phyloP scores from a whole-genome alignment of 306 rosid genomes.

The Sindora glabra region DNA sequence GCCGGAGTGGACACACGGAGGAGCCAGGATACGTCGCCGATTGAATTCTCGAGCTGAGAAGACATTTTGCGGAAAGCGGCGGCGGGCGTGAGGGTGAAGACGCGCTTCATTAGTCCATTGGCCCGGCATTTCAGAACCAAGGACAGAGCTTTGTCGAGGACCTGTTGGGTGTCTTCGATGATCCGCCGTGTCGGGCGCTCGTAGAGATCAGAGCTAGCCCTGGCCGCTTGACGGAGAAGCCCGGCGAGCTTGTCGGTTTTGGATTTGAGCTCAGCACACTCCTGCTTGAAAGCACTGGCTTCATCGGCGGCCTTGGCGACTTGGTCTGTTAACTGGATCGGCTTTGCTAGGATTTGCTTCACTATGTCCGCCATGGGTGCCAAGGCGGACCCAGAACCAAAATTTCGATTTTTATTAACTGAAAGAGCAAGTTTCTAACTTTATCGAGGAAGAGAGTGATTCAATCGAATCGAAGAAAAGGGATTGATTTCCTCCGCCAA shows the following conservation, averaged over 20 bases:
- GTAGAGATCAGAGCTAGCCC: slow-evolving; percentile 82
- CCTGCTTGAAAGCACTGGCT: slow-evolving; percentile 57
- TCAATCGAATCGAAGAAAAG: not conserved
- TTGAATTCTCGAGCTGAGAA: slow-evolving; percentile 61
- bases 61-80: slow-evolving; percentile 68
- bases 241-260: slow-evolving; percentile 71
- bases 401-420: not conserved
- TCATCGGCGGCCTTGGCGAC: slow-evolving; percentile 66
- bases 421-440: not conserved
- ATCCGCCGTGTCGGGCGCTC: slow-evolving; percentile 81
- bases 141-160: slow-evolving; percentile 51
- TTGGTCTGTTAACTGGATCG: slow-evolving; percentile 81
- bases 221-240: slow-evolving; percentile 80
- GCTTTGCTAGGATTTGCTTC: slow-evolving; percentile 60
- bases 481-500: not conserved
- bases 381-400: slow-evolving; percentile 21
- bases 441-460: not conserved
- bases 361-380: slow-evolving; percentile 67
- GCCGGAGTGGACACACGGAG: slow-evolving; percentile 85
- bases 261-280: slow-evolving; percentile 57
- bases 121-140: slow-evolving; percentile 58
- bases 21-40: slow-evolving; percentile 86
- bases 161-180: slow-evolving; percentile 72
- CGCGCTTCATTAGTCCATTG: slow-evolving; percentile 69
- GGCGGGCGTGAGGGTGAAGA: slow-evolving; percentile 63